Evolutionary conservation across 106 monocot genomes (phyloP).

Genomic region (Ottelia alismoides): DNA sequence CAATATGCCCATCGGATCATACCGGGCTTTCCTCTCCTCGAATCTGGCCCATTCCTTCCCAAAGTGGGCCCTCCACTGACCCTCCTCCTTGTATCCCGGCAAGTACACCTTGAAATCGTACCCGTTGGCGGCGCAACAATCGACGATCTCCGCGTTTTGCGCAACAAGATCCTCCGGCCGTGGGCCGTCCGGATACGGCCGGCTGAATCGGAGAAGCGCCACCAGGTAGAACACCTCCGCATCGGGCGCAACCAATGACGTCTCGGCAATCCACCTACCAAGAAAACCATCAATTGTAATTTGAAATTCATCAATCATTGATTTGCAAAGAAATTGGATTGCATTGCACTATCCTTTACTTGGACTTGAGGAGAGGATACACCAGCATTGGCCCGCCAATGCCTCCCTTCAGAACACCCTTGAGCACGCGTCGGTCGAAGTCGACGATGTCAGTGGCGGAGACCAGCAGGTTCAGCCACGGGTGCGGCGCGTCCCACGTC

Average conservation of each 20-base stretch:
- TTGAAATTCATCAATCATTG: background rate
- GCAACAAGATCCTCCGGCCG: constrained; percentile 38
- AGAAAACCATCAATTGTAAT: background rate
- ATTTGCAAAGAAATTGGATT: background rate
- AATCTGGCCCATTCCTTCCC: constrained; percentile 61
- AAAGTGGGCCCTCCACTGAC: constrained; percentile 66
- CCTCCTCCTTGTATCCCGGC: constrained; percentile 49
- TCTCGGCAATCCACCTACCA: constrained; percentile 65
- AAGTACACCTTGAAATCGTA: constrained; percentile 90
- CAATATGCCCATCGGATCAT: constrained; percentile 65
- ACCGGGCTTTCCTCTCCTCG: constrained; percentile 42
- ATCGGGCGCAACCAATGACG: constrained; percentile 67
- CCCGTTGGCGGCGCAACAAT: constrained; percentile 38
- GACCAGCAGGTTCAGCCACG: constrained; percentile 86
- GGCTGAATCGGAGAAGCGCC: constrained; percentile 71
- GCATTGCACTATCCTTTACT: no score
- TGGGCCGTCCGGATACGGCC: constrained; percentile 45
- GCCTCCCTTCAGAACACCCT: constrained; percentile 39
- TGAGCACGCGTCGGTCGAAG: constrained; percentile 65
- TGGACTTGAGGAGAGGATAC: constrained; percentile 64
- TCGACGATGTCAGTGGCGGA: constrained; percentile 48
- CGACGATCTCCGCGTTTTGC: constrained; percentile 58
- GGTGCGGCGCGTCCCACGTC: constrained; percentile 76
- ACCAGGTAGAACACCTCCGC: constrained; percentile 85
- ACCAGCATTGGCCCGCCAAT: constrained; percentile 91